A percentile compares a stretch with the other conserved stretches of the same genome.
phyloP scores from a whole-genome alignment of 2,329 filamentous ascomycete species.

The Alternaria brassicae region DNA sequence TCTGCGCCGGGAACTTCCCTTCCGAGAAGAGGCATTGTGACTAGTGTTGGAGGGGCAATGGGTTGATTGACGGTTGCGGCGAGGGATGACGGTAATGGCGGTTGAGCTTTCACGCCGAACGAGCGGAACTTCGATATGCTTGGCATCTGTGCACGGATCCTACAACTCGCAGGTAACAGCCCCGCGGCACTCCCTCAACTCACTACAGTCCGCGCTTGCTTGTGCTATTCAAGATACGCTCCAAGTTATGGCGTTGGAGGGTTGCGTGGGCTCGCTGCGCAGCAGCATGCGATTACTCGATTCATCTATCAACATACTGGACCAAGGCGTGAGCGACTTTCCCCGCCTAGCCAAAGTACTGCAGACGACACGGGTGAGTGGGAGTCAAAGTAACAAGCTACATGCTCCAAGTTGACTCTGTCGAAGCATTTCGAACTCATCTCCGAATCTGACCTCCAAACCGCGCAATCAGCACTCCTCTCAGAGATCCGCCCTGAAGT shows the following conservation, averaged over 20 bases:
- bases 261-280: constrained; percentile 66
- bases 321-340: constrained; percentile 68
- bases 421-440: constrained; percentile 88
- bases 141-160: constrained; percentile 34
- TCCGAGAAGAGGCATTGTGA: constrained; percentile 57
- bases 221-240: background rate
- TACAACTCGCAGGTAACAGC: constrained; percentile 14
- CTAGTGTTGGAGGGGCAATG: constrained; percentile 40
- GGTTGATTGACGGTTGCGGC: constrained; percentile 40
- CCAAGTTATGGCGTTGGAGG: constrained; percentile 54
- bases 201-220: background rate
- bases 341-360: constrained; percentile 68
- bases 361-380: constrained; percentile 65
- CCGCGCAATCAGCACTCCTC: constrained; percentile 82
- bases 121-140: constrained; percentile 34
- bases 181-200: constrained; percentile 20
- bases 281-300: constrained; percentile 68
- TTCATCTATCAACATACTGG: constrained; percentile 68
- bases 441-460: constrained; percentile 79
- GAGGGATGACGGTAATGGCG: constrained; percentile 37
- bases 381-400: background rate
- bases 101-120: constrained; percentile 26
- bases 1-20: constrained; percentile 60
- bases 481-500: constrained; percentile 92
- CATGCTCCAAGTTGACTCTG: constrained; percentile 1